Evolutionary conservation across 2,329 filamentous ascomycete genomes (phyloP).

Genomic region (Xylariaceae sp.): DNA sequence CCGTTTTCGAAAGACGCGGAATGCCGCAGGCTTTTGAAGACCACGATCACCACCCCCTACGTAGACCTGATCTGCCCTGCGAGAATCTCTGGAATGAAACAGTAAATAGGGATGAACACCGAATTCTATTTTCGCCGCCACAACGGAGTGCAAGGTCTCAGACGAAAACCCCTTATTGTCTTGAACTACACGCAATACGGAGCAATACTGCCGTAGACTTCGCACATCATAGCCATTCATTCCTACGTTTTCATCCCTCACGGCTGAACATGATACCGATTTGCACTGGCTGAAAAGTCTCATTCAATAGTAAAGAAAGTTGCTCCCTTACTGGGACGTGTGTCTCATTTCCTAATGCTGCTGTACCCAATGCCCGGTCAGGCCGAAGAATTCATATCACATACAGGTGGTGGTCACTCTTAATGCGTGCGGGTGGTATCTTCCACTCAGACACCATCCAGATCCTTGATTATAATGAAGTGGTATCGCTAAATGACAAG

Average conservation of each 20-base stretch:
- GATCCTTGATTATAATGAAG: constrained; percentile 18
- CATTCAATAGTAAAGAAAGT: constrained; percentile 2
- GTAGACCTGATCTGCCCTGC: constrained; percentile 7
- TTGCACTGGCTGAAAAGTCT: constrained; percentile 9
- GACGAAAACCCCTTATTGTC: constrained; percentile 24
- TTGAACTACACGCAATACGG: constrained; percentile 24
- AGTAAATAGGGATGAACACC: constrained; percentile 26
- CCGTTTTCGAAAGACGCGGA: constrained; percentile 6
- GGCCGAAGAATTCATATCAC: constrained; percentile 20
- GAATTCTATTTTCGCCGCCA: constrained; percentile 21
- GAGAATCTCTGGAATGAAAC: constrained; percentile 31
- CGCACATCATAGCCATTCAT: constrained; percentile 8
- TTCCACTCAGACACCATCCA: constrained; percentile 17
- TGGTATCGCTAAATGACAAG: constrained; percentile 15
- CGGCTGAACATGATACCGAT: constrained; percentile 15
- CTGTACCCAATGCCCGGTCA: constrained; percentile 15
- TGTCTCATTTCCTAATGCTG: constrained; percentile 26
- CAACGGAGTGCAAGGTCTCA: constrained; percentile 24
- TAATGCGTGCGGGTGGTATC: constrained; percentile 16
- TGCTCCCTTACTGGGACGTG: constrained; percentile 22
- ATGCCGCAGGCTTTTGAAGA: constrained; percentile 22
- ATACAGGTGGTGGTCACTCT: constrained; percentile 26
- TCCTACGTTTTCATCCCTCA: constrained; percentile 6
- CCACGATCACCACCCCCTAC: constrained; percentile 14
- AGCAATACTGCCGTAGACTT: constrained; percentile 8